A percentile compares a stretch with the other conserved stretches of the same genome.
Conservation (phyloP, 1,139 yeast species). For the Suhomyces bribrorum region DNA sequence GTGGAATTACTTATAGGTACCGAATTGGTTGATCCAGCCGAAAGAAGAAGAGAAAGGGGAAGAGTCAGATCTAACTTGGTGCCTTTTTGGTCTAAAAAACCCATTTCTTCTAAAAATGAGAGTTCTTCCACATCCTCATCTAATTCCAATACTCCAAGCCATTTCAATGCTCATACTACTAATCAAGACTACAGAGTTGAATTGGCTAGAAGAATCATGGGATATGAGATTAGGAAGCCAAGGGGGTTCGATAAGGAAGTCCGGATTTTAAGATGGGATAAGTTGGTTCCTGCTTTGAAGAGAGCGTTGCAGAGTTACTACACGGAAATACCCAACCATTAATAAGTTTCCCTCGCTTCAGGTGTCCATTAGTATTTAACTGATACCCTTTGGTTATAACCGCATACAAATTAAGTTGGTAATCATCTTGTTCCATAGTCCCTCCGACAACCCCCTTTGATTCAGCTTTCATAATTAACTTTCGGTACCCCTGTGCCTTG, state of each 20-base stretch:
- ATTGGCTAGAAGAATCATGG: slow-evolving; percentile 64
- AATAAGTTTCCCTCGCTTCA: neutral
- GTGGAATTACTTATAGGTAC: slow-evolving; percentile 61
- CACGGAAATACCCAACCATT: slow-evolving; percentile 46
- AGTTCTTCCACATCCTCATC: slow-evolving; percentile 19
- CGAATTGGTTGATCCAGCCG: slow-evolving; percentile 46
- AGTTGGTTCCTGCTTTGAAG: slow-evolving; percentile 56
- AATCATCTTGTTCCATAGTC: too few species aligned
- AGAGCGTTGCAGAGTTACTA: slow-evolving; percentile 67
- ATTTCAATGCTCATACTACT: slow-evolving; percentile 16
- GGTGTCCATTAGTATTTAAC: too few species aligned
- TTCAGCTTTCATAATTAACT: too few species aligned
- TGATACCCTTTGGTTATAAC: too few species aligned
- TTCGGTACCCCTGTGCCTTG: too few species aligned
- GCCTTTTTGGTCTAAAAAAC: slow-evolving; percentile 67
- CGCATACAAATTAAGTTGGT: too few species aligned
- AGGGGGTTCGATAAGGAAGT: slow-evolving; percentile 71
- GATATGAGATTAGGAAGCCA: slow-evolving; percentile 62
- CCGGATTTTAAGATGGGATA: slow-evolving; percentile 61
- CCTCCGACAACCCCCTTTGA: too few species aligned
- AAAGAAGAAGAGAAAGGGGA: slow-evolving; percentile 60
- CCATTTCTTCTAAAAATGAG: slow-evolving; percentile 53
- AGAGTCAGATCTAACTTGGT: slow-evolving; percentile 64
- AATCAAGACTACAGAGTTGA: slow-evolving; percentile 53
- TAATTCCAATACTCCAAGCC: slow-evolving; percentile 11